Conservation (phyloP, 495 filamentous ascomycete genomes). For the Bathelium albidoporum region DNA sequence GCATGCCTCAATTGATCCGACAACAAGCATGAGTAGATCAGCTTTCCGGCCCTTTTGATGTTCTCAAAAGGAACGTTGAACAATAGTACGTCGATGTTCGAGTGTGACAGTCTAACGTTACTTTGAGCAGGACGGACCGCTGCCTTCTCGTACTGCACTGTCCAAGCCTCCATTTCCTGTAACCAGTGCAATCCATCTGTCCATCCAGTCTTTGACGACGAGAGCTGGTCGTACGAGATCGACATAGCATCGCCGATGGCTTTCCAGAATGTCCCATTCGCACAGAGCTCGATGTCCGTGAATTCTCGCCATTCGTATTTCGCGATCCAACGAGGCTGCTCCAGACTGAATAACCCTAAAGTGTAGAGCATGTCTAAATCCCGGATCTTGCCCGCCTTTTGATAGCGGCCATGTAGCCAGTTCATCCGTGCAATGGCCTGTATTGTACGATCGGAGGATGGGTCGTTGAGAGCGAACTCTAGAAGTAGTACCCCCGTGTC, state of each 20-base stretch:
- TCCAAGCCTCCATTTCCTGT: slow-evolving; percentile 3
- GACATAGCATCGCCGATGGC: slow-evolving; percentile 31
- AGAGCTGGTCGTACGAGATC: slow-evolving; percentile 1
- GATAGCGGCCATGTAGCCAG: slow-evolving; percentile 6
- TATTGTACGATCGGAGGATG: not conserved
- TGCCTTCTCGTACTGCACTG: slow-evolving; percentile 1
- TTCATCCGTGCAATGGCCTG: slow-evolving; percentile 14
- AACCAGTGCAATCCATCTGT: slow-evolving; percentile 10
- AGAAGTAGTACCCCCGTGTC: slow-evolving; percentile 11
- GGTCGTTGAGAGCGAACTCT: not conserved
- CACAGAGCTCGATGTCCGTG: slow-evolving; percentile 32
- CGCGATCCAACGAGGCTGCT: slow-evolving; percentile 32
- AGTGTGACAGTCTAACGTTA: slow-evolving; percentile 1
- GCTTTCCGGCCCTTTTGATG: not conserved
- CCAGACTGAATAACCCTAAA: slow-evolving; percentile 31
- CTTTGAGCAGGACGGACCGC: slow-evolving; percentile 1
- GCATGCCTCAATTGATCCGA: not conserved
- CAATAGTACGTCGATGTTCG: slow-evolving; percentile 1
- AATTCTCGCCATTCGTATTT: slow-evolving; percentile 36
- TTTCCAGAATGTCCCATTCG: slow-evolving; percentile 35
- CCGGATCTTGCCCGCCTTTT: slow-evolving; percentile 21
- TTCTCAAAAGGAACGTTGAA: not conserved
- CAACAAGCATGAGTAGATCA: not conserved
- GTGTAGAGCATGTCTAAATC: slow-evolving; percentile 36
- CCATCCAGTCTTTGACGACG: not conserved